Conservation (phyloP, 1,284 basidiomycete species). For the Schizophyllum commune region DNA sequence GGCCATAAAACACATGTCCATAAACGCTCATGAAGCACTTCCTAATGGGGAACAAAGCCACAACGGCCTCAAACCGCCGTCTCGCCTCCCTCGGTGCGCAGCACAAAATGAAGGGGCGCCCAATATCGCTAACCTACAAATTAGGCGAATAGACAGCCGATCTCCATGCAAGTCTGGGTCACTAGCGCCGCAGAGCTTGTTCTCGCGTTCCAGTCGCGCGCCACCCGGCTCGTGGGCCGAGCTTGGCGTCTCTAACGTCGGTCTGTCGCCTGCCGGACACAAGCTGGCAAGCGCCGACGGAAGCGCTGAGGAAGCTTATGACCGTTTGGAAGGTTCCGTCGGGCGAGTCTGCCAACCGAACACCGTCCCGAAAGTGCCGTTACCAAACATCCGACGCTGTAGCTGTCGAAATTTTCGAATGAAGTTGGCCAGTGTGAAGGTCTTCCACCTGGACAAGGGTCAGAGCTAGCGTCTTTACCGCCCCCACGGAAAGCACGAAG, state of each 20-base stretch:
- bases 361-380: not conserved
- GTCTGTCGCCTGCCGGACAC: not conserved
- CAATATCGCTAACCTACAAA: not conserved
- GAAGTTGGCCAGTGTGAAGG: no score
- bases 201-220: not conserved
- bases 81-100: no score
- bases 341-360: not conserved
- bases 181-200: not conserved
- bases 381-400: not conserved
- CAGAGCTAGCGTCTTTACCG: no score
- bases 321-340: not conserved
- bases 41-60: no score
- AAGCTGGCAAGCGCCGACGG: not conserved
- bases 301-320: not conserved
- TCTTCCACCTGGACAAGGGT: no score
- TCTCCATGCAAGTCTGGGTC: not conserved
- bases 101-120: no score
- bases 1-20: no score
- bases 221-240: not conserved
- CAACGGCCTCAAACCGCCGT: no score
- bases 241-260: not conserved
- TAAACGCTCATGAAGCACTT: no score
- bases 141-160: not conserved
- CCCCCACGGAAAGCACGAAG: not conserved
- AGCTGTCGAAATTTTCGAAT: not conserved